A percentile compares a stretch with the other conserved stretches of the same genome.
Conservation (phyloP, 2,329 filamentous ascomycete species). For the Zymoseptoria brevis region DNA sequence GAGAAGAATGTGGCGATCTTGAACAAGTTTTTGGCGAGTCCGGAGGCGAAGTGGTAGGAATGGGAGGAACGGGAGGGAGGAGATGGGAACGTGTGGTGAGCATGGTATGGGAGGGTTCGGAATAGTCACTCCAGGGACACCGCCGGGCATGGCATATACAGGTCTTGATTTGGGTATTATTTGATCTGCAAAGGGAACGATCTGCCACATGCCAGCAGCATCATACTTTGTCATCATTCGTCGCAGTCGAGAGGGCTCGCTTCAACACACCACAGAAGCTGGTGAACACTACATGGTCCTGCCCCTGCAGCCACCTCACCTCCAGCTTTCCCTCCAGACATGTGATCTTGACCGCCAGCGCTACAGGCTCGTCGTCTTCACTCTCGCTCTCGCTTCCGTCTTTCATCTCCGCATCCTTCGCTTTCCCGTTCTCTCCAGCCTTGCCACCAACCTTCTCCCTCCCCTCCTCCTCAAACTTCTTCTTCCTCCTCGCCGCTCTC, state of each 20-base stretch:
- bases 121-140: background rate
- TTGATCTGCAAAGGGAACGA: background rate
- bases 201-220: background rate
- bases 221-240: background rate
- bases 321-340: slow-evolving; percentile 33
- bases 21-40: slow-evolving; percentile 51
- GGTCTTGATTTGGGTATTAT: background rate
- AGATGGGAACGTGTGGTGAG: background rate
- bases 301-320: slow-evolving; percentile 67
- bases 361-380: slow-evolving; percentile 29
- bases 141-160: background rate
- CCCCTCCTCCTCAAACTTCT: slow-evolving; percentile 23
- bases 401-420: slow-evolving; percentile 26
- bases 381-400: slow-evolving; percentile 19
- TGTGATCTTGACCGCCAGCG: slow-evolving; percentile 36
- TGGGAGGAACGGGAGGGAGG: background rate
- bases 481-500: slow-evolving; percentile 60
- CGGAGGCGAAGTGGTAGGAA: slow-evolving; percentile 38
- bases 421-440: slow-evolving; percentile 7
- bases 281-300: slow-evolving; percentile 67
- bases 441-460: slow-evolving; percentile 27
- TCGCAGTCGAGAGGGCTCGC: slow-evolving; percentile 14
- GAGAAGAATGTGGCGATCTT: slow-evolving; percentile 73
- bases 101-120: background rate
- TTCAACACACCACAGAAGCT: slow-evolving; percentile 80